Evolutionary conservation across 805 yeast species (phyloP).

Genomic region (Teunomyces lycoperdinae): DNA sequence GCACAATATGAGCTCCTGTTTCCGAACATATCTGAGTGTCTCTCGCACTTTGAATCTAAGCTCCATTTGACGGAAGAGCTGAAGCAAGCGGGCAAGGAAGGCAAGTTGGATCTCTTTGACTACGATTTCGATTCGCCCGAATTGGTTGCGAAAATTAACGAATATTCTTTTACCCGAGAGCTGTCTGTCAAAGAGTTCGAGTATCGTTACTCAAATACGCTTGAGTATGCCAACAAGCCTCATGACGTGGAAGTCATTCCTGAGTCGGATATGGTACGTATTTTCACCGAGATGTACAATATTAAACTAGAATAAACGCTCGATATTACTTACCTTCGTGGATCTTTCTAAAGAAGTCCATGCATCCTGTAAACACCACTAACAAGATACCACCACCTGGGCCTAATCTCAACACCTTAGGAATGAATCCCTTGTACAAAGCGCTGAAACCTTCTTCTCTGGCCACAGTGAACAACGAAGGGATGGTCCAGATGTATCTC

Average conservation of each 20-base stretch:
- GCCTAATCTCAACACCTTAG: slow-evolving; percentile 94
- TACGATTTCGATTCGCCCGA: slow-evolving; percentile 27
- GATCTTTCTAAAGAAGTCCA: slow-evolving; percentile 84
- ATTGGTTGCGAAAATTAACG: slow-evolving; percentile 5
- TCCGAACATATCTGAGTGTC: slow-evolving; percentile 13
- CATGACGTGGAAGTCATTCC: neutral
- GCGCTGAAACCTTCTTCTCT: slow-evolving; percentile 92
- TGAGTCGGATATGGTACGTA: neutral
- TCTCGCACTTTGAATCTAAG: slow-evolving; percentile 14
- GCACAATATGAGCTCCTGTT: slow-evolving; percentile 13
- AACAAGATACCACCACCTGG: slow-evolving; percentile 99
- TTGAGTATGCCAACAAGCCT: slow-evolving; percentile 5
- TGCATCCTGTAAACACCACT: slow-evolving; percentile 92
- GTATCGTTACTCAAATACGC: neutral
- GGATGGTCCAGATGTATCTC: slow-evolving; percentile 90
- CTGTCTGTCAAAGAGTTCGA: neutral
- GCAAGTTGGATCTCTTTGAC: slow-evolving; percentile 20
- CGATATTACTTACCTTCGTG: slow-evolving; percentile 21
- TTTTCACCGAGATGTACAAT: slow-evolving; percentile 4
- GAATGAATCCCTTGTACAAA: slow-evolving; percentile 92
- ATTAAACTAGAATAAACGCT: neutral
- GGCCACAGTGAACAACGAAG: slow-evolving; percentile 69
- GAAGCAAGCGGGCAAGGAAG: slow-evolving; percentile 6
- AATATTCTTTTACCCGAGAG: neutral
- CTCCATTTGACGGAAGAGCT: slow-evolving; percentile 18